Percentiles rank a stretch among this genome's conserved stretches.
Evolutionary conservation across 441 rosid species (phyloP).

Genomic region (Flueggea neowawraea): DNA sequence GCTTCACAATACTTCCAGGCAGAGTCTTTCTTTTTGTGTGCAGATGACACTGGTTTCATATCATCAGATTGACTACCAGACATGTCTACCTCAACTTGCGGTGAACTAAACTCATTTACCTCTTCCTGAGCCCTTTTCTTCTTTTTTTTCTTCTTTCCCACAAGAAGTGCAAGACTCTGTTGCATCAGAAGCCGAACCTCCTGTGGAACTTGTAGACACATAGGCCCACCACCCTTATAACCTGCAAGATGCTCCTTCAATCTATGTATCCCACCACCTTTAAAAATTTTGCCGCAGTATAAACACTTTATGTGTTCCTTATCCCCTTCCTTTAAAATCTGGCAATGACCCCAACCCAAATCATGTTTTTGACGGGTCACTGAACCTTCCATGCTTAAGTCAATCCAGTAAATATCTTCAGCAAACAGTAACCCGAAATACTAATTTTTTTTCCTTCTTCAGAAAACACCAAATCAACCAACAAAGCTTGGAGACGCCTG

Average conservation of each 20-base stretch:
- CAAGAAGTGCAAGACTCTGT: slow-evolving; percentile 57
- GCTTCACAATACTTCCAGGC: slow-evolving; percentile 89
- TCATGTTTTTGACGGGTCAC: slow-evolving; percentile 56
- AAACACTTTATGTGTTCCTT: slow-evolving; percentile 67
- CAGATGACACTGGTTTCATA: slow-evolving; percentile 23
- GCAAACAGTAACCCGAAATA: too few relatives aligned
- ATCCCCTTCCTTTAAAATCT: slow-evolving; percentile 59
- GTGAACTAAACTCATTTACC: slow-evolving; percentile 20
- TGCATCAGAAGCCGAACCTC: slow-evolving; percentile 61
- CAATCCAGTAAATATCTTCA: too few relatives aligned
- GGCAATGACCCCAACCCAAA: slow-evolving; percentile 93
- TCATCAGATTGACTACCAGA: neutral
- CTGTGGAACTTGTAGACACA: slow-evolving; percentile 63
- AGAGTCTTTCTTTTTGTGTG: slow-evolving; percentile 76
- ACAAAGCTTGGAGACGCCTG: too few relatives aligned
- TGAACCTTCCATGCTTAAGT: neutral
- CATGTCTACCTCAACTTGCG: neutral
- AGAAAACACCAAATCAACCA: too few relatives aligned
- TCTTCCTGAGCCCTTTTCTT: slow-evolving; percentile 41
- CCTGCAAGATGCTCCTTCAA: slow-evolving; percentile 95
- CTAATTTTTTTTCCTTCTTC: too few relatives aligned
- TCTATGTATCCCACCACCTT: slow-evolving; percentile 95
- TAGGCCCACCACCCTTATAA: slow-evolving; percentile 81
- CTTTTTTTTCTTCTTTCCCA: slow-evolving; percentile 45
- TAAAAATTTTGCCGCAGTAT: slow-evolving; percentile 72